A percentile compares a stretch with the other conserved stretches of the same genome.
Evolutionary conservation across 768 basidiomycete species (phyloP).

Genomic region (Russula sp.): DNA sequence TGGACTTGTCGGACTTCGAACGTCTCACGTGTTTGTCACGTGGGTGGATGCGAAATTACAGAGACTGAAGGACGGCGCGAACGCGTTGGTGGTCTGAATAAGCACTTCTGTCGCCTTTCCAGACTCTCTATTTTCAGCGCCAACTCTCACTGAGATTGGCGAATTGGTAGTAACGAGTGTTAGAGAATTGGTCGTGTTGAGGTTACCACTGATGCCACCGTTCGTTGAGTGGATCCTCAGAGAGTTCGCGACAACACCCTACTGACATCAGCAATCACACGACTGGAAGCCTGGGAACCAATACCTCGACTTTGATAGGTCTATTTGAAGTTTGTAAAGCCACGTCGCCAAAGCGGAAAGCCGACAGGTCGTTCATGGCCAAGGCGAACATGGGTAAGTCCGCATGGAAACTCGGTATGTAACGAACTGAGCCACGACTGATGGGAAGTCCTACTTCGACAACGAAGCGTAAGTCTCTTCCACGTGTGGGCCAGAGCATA

Average conservation of each 20-base stretch:
- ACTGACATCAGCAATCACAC: not conserved
- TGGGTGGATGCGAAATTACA: no score
- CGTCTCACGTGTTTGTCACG: no score
- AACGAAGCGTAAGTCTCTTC: conserved; percentile 25
- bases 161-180: conserved; percentile 32
- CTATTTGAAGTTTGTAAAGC: conserved; percentile 20
- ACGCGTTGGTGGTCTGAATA: conserved; percentile 40
- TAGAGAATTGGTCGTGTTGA: conserved; percentile 28
- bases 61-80: conserved; percentile 18
- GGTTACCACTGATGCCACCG: conserved; percentile 32
- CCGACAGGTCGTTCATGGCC: not conserved
- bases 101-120: conserved; percentile 26
- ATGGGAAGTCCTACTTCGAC: conserved; percentile 11
- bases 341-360: not conserved
- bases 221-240: conserved; percentile 29
- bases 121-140: conserved; percentile 24
- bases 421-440: not conserved
- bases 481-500: conserved; percentile 3
- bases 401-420: conserved; percentile 1
- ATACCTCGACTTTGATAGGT: conserved; percentile 27
- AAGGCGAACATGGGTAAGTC: conserved; percentile 9
- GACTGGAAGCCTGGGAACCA: not conserved
- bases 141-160: conserved; percentile 25
- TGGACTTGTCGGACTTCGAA: no score
- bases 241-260: conserved; percentile 29